Evolutionary conservation across 2,329 filamentous ascomycete species (phyloP), one percentile per base, ranked within the genome.

Genomic region (Scytalidium sp.): DNA sequence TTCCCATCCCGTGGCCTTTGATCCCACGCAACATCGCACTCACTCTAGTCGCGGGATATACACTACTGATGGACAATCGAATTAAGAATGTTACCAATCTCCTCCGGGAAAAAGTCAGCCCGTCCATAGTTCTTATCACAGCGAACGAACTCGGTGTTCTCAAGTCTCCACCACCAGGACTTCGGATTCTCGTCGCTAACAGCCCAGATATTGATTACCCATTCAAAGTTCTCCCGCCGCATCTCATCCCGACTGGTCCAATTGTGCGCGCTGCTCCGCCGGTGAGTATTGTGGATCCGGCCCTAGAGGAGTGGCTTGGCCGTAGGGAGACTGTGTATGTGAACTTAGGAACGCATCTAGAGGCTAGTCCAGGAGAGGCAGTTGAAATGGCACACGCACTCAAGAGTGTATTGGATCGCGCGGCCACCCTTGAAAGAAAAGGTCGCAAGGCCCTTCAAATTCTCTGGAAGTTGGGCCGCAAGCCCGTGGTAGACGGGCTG

Each of bases 271-370:
- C 57, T 0, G 61, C 62, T 2, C 50, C 55, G 0, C 49, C 66
- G 0, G 60, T 75, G 0, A 29, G 56, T 6, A 61, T 67, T 9
- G 63, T 68, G 5, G 71, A 75, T 22, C 61, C 67, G 0, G 63
- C 66, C 13, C 57, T 78, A 19, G 60, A 60, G 1, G 45, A 29
- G 1, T 77, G 75, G 75, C 61, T 76, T 4, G 53, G 54, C 0
- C 55, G 60, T 2, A 63, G 64, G 0, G 69, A 70, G 2, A 75
- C 71, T 0, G 57, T 78, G 0, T 67, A 73, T 27, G 62, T 78
- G 27, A 75, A 73, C 47, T 56, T 76, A 1, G 75, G 75, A 0
- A 71, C 72, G 0, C 43, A 45, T 13, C 25, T 23, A 13, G 15
- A 20, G 10, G 21, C 10, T 23, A 17, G 17, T 13, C 25, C 19